A percentile compares a stretch with the other conserved stretches of the same genome.
Conservation (phyloP, 192 early-diverging fungal genomes). For the Linnemannia hyalina region DNA sequence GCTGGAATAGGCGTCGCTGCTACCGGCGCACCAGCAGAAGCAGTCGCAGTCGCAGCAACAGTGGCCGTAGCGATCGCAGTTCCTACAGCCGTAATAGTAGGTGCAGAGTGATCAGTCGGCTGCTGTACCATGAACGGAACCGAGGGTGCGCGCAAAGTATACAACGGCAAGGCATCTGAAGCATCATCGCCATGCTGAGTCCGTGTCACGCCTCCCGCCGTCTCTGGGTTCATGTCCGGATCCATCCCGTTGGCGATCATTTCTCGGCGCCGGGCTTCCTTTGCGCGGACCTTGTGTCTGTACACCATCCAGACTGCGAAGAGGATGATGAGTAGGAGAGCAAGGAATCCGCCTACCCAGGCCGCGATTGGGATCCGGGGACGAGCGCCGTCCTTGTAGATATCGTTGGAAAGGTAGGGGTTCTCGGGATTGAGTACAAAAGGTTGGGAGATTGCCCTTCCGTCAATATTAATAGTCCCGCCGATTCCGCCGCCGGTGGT, state of each 20-base stretch:
- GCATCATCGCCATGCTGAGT: neutral
- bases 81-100: neutral
- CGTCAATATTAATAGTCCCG: neutral
- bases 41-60: neutral
- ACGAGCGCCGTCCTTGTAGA: neutral
- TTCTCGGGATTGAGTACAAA: neutral
- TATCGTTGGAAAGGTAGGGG: neutral
- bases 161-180: neutral
- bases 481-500: neutral
- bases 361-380: neutral
- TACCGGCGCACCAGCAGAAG: neutral
- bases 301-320: neutral
- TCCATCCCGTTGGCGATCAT: neutral
- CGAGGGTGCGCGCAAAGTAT: neutral
- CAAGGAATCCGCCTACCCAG: neutral
- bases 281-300: neutral
- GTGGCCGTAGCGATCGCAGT: neutral
- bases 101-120: neutral
- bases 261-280: neutral
- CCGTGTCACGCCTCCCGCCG: neutral
- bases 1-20: neutral
- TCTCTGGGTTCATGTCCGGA: neutral
- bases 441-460: neutral
- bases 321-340: neutral
- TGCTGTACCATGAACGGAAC: neutral